Evolutionary conservation across 2,329 filamentous ascomycete genomes (phyloP).

Genomic region (Fusarium sp.): DNA sequence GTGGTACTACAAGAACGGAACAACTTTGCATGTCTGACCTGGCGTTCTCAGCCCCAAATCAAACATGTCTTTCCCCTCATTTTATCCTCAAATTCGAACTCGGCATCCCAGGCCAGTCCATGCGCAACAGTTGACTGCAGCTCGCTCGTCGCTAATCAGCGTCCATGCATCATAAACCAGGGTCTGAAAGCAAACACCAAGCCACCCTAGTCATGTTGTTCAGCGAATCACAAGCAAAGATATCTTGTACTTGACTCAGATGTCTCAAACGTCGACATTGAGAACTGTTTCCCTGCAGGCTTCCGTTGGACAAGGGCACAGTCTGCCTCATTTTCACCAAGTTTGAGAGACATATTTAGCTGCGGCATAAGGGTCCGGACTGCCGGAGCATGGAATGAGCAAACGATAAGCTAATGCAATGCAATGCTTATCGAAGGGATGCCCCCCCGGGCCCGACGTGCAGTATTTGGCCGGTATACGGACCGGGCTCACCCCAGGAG

Average conservation of each 20-base stretch:
- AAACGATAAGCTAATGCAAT: conserved; percentile 36
- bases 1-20: conserved; percentile 4
- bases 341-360: conserved; percentile 14
- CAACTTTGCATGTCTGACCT: neutral
- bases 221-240: conserved; percentile 18
- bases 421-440: conserved; percentile 34
- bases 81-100: conserved; percentile 10
- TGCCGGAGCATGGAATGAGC: conserved; percentile 29
- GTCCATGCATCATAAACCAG: conserved; percentile 30
- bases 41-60: neutral
- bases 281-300: conserved; percentile 19
- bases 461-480: conserved; percentile 18
- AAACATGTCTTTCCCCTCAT: conserved; percentile 3
- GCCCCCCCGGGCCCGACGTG: conserved; percentile 10
- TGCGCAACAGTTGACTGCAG: conserved; percentile 28
- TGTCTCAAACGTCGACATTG: conserved; percentile 10
- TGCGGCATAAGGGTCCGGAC: conserved; percentile 30
- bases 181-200: conserved; percentile 30
- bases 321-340: conserved; percentile 10
- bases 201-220: conserved; percentile 15
- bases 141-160: conserved; percentile 32
- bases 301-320: conserved; percentile 13
- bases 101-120: conserved; percentile 6
- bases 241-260: neutral
- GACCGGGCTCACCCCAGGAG: conserved; percentile 25